These are phyloP conservation scores for Stereum hirsutum DNA, from an alignment of 1,284 basidiomycete genomes.

Conservation along the genomic window DNA sequence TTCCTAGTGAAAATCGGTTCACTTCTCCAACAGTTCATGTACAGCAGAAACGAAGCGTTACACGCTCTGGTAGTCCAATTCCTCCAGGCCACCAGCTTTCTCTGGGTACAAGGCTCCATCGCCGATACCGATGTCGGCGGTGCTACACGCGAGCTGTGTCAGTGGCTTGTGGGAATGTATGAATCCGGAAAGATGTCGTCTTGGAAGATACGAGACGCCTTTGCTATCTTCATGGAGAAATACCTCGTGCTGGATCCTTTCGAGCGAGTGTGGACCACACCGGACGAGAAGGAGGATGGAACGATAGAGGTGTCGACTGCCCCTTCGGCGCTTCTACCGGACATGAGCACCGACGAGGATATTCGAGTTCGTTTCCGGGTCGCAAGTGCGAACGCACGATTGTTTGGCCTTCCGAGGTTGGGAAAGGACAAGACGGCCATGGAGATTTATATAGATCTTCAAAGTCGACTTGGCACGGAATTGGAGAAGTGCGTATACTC, in stretches of 20 bases:
- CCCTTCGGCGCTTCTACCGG: conserved; percentile 42
- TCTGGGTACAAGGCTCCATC: conserved; percentile 48
- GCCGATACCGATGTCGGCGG: conserved; percentile 30
- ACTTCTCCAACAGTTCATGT: conserved; percentile 50
- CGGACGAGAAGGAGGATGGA: conserved; percentile 14
- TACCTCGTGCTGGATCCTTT: conserved; percentile 57
- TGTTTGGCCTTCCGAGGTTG: conserved; percentile 40
- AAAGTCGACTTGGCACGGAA: conserved; percentile 29
- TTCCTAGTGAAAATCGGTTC: conserved; percentile 47
- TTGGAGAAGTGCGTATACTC: conserved; percentile 34
- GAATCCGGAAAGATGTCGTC: conserved; percentile 36
- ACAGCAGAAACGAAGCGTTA: conserved; percentile 44
- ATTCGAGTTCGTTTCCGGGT: conserved; percentile 81
- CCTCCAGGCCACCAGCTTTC: conserved; percentile 51
- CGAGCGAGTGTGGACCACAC: conserved; percentile 38
- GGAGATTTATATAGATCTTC: conserved; percentile 36
- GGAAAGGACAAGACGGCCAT: conserved; percentile 20
- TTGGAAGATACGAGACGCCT: conserved; percentile 63
- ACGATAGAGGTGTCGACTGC: conserved; percentile 20
- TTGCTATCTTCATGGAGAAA: conserved; percentile 56
- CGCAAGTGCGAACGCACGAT: conserved; percentile 50
- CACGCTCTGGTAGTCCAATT: conserved; percentile 52
- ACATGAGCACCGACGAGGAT: conserved; percentile 61
- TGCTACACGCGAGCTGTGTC: conserved; percentile 38
- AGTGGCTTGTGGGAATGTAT: conserved; percentile 41